Evolutionary conservation across 371 early-diverging fungal species (phyloP), one percentile per base, ranked within the genome.

Genomic region (Dinochytrium kinnereticum): DNA sequence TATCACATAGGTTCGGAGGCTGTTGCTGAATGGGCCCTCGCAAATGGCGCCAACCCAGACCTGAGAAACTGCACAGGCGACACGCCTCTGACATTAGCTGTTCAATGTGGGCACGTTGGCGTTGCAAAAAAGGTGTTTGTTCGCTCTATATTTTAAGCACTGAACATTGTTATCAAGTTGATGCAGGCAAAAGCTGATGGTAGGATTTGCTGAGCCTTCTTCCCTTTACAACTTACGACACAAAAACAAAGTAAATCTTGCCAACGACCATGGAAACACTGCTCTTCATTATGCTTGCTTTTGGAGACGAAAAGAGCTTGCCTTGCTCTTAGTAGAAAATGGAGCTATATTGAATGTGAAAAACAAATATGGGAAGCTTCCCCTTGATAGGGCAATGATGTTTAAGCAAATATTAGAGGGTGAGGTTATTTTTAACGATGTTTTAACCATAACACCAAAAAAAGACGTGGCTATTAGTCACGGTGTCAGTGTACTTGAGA

Each of bases 201-300:
- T 55, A 55, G 10, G 24, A 36, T 0, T 34, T 39, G 1, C n/a
- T 57, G 10, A 0, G 0, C 39, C 61, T n/a, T n/a, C n/a, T n/a
- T n/a, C n/a, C n/a, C n/a, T n/a, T n/a, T n/a, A n/a, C n/a, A n/a
- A n/a, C n/a, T n/a, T n/a, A n/a, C n/a, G n/a, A n/a, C n/a, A n/a
- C n/a, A n/a, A n/a, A n/a, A n/a, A n/a, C n/a, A n/a, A 61, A 82
- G 85, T 81, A 24, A 80, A 81, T 70, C n/a, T 44, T 1, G 80
- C 82, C 17, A 85, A 85, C 70, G 81, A 81, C 39, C 81, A 82
- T 61, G 85, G 85, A 28, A 85, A 85, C 70, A 83, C 85, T 0
- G 75, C 85, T 0, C 77, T 85, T 33, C 85, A 85, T 68, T 85
- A 85, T 68, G 85, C 83, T 0, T 80, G 79, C 64, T 81, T 76